Evolutionary conservation across 176 grass and related monocot genomes (phyloP), one percentile per base, ranked within the genome.

Genomic region (Eragrostis nindensis): DNA sequence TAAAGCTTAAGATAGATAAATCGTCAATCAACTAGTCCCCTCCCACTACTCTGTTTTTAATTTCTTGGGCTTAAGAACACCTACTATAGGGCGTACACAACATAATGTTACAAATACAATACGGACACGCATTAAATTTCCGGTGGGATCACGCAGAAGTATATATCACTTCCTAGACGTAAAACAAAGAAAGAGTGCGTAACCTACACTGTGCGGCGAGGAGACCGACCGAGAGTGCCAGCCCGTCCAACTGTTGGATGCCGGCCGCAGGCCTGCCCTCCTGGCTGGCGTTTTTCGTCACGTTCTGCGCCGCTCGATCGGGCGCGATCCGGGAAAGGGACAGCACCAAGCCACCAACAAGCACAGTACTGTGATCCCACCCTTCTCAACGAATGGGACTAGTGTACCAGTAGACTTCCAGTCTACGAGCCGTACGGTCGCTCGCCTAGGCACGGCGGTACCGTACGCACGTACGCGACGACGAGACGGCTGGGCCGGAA

Each of bases 181-280:
- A 61, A 61, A 7, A 72, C 21, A 12, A 40, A 36, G 70, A 13
- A 77, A 11, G 24, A 43, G 13, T 5, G n/a, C 22, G 19, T 21
- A 78, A 67, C 92, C 89, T 93, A 98, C 92, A 85, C 62, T 86
- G 40, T 42, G 40, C 40, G 3, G 40, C 7, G 40, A 3, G 7
- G 40, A 7, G 40, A 42, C n/a, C 5, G 40, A 42, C 40, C 40
- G 40, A 42, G 40, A n/a, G n/a, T n/a, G n/a, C n/a, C n/a, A n/a
- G n/a, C n/a, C n/a, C 3, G 41, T 7, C 41, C 18, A 56, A 4
- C 10, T 59, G n/a, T 59, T 59, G n/a, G 22, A 10, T 25, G n/a
- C 54, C 21, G 7, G 54, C 60, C 12, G 60, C 12, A 27, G 12
- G 11, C 61, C 4, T 26, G 59, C 4, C 59, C 11, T 18, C 15